Evolutionary conservation across 1,284 basidiomycete species (phyloP).

Genomic region (Rhodotorula sp.): DNA sequence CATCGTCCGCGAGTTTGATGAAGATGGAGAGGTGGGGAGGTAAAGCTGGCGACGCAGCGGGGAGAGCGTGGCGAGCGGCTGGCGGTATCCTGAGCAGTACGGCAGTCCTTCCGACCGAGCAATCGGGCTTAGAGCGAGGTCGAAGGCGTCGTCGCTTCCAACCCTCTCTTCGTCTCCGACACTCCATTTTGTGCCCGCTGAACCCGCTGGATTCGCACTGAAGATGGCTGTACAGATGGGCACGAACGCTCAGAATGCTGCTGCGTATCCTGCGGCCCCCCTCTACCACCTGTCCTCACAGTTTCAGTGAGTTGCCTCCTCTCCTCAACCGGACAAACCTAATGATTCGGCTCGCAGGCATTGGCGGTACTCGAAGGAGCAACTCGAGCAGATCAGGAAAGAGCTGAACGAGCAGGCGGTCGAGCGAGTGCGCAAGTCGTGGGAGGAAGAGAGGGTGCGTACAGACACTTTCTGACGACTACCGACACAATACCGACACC

Average conservation of each 20-base stretch:
- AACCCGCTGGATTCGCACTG: too few relatives aligned
- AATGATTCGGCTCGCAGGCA: constrained; percentile 46
- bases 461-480: not conserved
- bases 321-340: not conserved
- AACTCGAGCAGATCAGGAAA: constrained; percentile 56
- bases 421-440: constrained; percentile 66
- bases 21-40: not conserved
- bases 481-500: too few relatives aligned
- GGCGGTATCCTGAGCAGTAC: not conserved
- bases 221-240: constrained; percentile 3
- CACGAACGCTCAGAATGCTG: too few relatives aligned
- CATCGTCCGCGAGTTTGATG: constrained; percentile 2
- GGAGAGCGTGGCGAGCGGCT: not conserved
- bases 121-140: not conserved
- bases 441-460: constrained; percentile 74
- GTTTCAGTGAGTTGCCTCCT: constrained; percentile 54
- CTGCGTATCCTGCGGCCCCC: constrained; percentile 24
- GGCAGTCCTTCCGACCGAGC: not conserved
- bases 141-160: too few relatives aligned
- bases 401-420: constrained; percentile 69
- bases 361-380: constrained; percentile 76
- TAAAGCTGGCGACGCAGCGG: not conserved
- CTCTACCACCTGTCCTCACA: constrained; percentile 82
- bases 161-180: too few relatives aligned
- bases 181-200: too few relatives aligned